Evolutionary conservation across 2,329 filamentous ascomycete species (phyloP).

Genomic region (Reticulascus tulasneorum): DNA sequence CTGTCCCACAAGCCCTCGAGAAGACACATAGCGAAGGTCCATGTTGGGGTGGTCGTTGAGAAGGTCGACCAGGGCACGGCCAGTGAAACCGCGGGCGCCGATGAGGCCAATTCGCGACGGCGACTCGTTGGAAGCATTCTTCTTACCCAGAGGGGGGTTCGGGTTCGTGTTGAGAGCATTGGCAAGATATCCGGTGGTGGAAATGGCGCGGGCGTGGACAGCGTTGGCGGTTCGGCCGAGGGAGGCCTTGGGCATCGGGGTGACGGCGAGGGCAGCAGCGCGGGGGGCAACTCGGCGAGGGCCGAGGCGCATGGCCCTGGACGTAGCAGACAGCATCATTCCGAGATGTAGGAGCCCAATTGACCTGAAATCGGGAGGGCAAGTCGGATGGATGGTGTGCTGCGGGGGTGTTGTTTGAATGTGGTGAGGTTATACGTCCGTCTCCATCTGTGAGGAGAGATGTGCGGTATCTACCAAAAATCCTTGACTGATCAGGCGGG

Average conservation of each 20-base stretch:
- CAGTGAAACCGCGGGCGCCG: slow-evolving; percentile 89
- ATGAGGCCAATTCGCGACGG: slow-evolving; percentile 82
- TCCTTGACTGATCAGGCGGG: too few species aligned
- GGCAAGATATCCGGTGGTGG: too few species aligned
- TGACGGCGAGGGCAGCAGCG: slow-evolving; percentile 10
- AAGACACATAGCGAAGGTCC: slow-evolving; percentile 88
- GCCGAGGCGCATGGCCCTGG: neutral
- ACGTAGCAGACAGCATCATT: neutral
- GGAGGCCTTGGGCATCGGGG: slow-evolving; percentile 10
- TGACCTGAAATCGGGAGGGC: neutral
- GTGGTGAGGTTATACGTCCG: too few species aligned
- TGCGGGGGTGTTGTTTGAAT: slow-evolving; percentile 6
- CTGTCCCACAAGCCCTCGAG: slow-evolving; percentile 84
- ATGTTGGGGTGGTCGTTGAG: slow-evolving; percentile 85
- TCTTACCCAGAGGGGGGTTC: slow-evolving; percentile 83
- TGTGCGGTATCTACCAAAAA: too few species aligned
- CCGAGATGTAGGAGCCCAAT: neutral
- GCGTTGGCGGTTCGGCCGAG: slow-evolving; percentile 10
- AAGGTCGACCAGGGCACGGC: slow-evolving; percentile 82
- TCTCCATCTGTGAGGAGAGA: too few species aligned
- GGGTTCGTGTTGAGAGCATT: too few species aligned
- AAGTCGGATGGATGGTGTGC: neutral
- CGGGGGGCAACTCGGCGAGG: neutral
- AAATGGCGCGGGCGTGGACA: slow-evolving; percentile 24
- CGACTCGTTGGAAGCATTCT: slow-evolving; percentile 71